These are phyloP conservation scores for Diaporthe vexans DNA, from an alignment of 2,329 filamentous ascomycete genomes.

Conservation along the genomic window DNA sequence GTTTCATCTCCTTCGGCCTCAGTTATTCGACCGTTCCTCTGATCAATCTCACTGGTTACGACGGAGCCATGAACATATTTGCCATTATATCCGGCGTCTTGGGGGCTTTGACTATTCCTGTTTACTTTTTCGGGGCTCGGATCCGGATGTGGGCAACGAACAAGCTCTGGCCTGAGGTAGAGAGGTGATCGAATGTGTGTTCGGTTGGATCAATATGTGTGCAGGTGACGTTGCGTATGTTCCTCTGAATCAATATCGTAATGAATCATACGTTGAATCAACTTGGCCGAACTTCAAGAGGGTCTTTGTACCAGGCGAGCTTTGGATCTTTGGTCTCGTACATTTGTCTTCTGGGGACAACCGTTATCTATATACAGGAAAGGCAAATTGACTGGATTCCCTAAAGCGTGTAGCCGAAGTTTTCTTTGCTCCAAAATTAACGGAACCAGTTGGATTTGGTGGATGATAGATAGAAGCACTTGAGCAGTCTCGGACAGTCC, in stretches of 20 bases:
- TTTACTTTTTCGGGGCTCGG: not conserved
- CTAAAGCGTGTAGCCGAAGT: too few relatives aligned
- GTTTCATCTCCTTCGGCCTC: not conserved
- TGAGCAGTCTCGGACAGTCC: too few relatives aligned
- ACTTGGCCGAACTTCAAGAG: not conserved
- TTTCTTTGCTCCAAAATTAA: too few relatives aligned
- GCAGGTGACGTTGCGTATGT: too few relatives aligned
- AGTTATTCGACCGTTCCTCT: constrained; percentile 1
- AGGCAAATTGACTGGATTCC: not conserved
- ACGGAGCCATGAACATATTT: constrained; percentile 11
- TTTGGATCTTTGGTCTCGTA: not conserved
- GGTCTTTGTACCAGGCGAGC: not conserved
- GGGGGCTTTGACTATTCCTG: not conserved
- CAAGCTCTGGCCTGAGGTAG: not conserved
- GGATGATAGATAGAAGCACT: not conserved
- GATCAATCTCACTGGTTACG: not conserved
- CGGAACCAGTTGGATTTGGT: not conserved
- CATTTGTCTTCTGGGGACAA: not conserved
- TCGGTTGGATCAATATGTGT: not conserved
- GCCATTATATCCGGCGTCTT: not conserved
- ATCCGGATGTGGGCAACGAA: not conserved
- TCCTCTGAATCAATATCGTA: too few relatives aligned
- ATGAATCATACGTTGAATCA: not conserved
- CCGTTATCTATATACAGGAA: not conserved
- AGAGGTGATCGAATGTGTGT: not conserved